A percentile compares a stretch with the other conserved stretches of the same genome.
Evolutionary conservation across 352 stramenopile species (phyloP).

Genomic region (Phytophthora pini): DNA sequence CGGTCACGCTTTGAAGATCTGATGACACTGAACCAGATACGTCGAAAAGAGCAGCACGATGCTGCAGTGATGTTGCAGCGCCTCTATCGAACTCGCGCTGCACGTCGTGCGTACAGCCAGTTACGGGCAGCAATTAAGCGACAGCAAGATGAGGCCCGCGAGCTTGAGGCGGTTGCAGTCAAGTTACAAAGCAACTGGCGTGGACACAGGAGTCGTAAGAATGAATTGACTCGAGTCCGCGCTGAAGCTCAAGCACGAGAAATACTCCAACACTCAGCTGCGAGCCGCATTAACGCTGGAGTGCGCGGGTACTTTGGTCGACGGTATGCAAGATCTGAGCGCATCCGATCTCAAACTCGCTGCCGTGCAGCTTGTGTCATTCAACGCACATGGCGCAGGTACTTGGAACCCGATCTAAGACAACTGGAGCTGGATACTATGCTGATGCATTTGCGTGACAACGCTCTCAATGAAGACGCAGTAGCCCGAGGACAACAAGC

Average conservation of each 20-base stretch:
- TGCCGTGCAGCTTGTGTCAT: conserved; percentile 53
- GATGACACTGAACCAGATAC: conserved; percentile 69
- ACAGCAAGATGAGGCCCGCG: conserved; percentile 43
- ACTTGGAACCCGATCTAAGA: conserved; percentile 49
- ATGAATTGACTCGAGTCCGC: conserved; percentile 41
- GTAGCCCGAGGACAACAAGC: conserved; percentile 50
- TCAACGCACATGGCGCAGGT: conserved; percentile 57
- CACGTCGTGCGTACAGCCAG: conserved; percentile 58
- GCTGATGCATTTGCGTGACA: conserved; percentile 53
- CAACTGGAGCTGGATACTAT: conserved; percentile 59
- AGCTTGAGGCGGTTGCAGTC: conserved; percentile 51
- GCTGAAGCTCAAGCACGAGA: conserved; percentile 43
- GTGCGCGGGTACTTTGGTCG: conserved; percentile 71
- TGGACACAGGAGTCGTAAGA: conserved; percentile 45
- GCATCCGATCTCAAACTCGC: conserved; percentile 43
- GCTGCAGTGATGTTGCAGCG: conserved; percentile 64
- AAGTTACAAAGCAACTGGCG: conserved; percentile 77
- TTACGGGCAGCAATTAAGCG: conserved; percentile 52
- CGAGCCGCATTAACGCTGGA: conserved; percentile 68
- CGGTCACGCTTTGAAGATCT: conserved; percentile 77
- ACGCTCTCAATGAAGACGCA: conserved; percentile 55
- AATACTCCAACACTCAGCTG: conserved; percentile 42
- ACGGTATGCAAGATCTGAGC: conserved; percentile 42
- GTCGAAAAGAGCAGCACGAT: conserved; percentile 55
- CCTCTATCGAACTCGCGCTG: conserved; percentile 62